Base-by-base conservation (phyloP, 2,329 filamentous ascomycete genomes). In the Hymenoscyphus linearis region DNA sequence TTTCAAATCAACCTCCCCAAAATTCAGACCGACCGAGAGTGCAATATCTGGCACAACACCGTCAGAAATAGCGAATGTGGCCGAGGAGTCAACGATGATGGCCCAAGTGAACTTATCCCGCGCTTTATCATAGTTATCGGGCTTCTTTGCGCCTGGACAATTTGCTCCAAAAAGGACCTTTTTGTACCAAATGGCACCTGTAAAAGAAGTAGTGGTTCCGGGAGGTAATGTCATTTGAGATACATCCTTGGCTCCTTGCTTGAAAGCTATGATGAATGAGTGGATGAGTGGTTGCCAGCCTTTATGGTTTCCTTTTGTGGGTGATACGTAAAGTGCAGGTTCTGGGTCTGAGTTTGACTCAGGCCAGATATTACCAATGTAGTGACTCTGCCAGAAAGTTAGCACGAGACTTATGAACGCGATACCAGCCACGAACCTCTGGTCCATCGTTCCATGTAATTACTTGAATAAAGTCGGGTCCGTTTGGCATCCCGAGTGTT, bases 391-490 rank as follows among this genome's bases (percentile, higher is more conserved):
- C n/a, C 5, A 16, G 14, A 40, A 16, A 16, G 2, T 40, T n/a
- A 40, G 36, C 36, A 40, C 36, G 3, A 16, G 31, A 5, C n/a
- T n/a, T 4, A 40, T 40, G 14, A 14, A 16, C 5, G 6, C 6
- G 6, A 40, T 31, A 40, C n/a, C 18, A 9, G 0, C 10, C 4
- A 44, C 5, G 10, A 60, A 69, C 71, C 59, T 75, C 74, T 16
- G 72, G 71, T 1, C 71, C 74, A 58, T 75, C 73, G 59, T 76
- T 74, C 60, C 72, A 76, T 14, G 74, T 75, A 44, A 74, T 69
- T 14, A 75, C 64, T 58, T 76, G 69, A 31, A 71, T 68, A 55
- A 74, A 73, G 10, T 73, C 69, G 55, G 74, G 70, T 10, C 47
- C 50, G 14, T 57, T 27, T 1, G 57, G 53, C 31, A 76, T 65